Evolutionary conservation across 2,329 filamentous ascomycete species (phyloP), one percentile per base, ranked within the genome.

Genomic region (Coniochaeta sp.): DNA sequence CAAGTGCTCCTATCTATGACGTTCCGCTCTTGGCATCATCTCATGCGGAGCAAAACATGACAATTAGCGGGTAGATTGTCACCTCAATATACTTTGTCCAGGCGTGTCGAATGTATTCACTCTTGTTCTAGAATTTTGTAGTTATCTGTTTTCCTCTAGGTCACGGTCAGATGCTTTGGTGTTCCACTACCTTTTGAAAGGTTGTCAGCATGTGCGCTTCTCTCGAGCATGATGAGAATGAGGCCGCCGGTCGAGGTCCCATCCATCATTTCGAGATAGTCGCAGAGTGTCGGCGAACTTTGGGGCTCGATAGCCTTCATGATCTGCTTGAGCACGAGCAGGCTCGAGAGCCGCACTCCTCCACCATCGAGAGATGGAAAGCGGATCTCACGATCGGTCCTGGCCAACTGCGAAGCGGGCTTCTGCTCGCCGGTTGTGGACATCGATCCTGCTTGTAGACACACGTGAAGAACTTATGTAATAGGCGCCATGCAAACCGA

Each of bases 211-310:
- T 31, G 28, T 31, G 9, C n/a, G 28, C 28, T 31, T 2, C 74
- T 70, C n/a, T 74, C 74, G 8, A 79, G 70, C 72, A 80, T 77
- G 24, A 79, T 70, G 2, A 75, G 75, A 31, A 78, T 76, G 3
- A 78, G 59, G 3, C 52, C 52, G 26, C 52, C 52, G 26, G 52
- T 55, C 19, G 24, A 31, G 31, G 52, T 55, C 3, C 52, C 52
- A 19, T 59, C 61, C 58, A 64, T 64, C 56, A 64, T 62, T 54
- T 66, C 63, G 58, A 64, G 64, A 28, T 56, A 60, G 54, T 66
- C 62, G 60, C 52, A 55, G 31, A 28, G 52, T 17, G n/a, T 55
- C 22, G 52, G 52, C 3, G 52, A 28, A 7, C 16, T n/a, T 9
- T 33, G 6, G 26, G 52, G 52, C 26, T 55, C 52, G 52, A 55